Evolutionary conservation across 1,284 basidiomycete species (phyloP).

Genomic region (Melampsora americana): DNA sequence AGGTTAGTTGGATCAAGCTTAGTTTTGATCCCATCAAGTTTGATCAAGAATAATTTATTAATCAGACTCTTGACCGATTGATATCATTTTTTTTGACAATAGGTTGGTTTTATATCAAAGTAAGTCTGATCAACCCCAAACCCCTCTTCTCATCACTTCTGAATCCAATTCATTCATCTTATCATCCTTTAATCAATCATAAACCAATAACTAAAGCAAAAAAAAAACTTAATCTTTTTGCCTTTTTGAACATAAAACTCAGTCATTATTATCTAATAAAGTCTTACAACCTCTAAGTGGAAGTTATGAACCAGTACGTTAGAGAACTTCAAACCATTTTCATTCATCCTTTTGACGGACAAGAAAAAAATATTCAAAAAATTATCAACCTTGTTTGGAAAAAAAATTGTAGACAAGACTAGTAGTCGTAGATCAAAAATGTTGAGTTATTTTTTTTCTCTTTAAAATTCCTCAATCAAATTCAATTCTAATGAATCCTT

Average conservation of each 20-base stretch:
- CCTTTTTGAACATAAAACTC: too few relatives aligned
- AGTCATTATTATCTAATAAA: constrained; percentile 19
- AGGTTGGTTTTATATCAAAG: constrained; percentile 41
- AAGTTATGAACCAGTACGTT: constrained; percentile 26
- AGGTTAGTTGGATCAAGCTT: background rate
- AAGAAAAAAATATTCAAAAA: too few relatives aligned
- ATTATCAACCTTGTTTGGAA: too few relatives aligned
- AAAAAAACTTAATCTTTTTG: too few relatives aligned
- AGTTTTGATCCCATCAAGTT: too few relatives aligned
- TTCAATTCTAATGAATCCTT: background rate
- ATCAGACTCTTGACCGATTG: background rate
- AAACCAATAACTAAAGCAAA: too few relatives aligned
- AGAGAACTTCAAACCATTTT: background rate
- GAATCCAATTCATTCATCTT: too few relatives aligned
- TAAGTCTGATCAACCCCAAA: too few relatives aligned
- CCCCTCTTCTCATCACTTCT: too few relatives aligned
- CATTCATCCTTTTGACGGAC: too few relatives aligned
- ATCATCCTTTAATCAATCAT: too few relatives aligned
- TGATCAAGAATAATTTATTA: too few relatives aligned
- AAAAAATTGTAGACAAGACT: constrained; percentile 10
- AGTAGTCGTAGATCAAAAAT: constrained; percentile 28
- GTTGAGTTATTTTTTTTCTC: background rate
- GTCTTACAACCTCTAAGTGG: constrained; percentile 26
- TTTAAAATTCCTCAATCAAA: background rate
- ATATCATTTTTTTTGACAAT: background rate